phyloP scores from a whole-genome alignment of 768 basidiomycete genomes.

The Psilocybe tampanensis region DNA sequence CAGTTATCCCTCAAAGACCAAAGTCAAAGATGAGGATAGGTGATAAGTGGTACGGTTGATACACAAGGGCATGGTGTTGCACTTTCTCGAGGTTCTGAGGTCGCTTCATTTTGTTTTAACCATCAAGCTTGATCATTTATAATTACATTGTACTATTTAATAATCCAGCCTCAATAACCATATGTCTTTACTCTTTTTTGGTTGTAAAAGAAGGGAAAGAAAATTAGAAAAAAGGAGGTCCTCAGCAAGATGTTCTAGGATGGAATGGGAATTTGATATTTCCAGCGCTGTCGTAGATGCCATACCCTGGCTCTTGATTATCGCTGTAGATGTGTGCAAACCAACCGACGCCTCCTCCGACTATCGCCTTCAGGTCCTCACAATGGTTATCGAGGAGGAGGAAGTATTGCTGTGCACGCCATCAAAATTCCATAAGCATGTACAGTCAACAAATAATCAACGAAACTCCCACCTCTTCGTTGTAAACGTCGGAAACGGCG shows the following conservation, averaged over 20 bases:
- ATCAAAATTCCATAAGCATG: neutral
- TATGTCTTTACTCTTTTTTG: too few relatives aligned
- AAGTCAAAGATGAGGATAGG: slow-evolving; percentile 58
- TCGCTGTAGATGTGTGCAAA: slow-evolving; percentile 83
- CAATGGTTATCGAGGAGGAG: slow-evolving; percentile 66
- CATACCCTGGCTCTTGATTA: slow-evolving; percentile 67
- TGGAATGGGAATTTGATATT: slow-evolving; percentile 62
- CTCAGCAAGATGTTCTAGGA: slow-evolving; percentile 60
- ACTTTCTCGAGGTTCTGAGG: neutral
- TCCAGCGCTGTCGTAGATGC: slow-evolving; percentile 55
- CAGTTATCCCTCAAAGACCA: slow-evolving; percentile 76
- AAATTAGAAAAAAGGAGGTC: neutral
- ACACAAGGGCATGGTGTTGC: neutral
- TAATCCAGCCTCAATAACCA: too few relatives aligned
- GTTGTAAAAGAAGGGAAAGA: neutral
- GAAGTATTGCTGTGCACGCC: slow-evolving; percentile 56
- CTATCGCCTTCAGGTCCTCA: slow-evolving; percentile 57
- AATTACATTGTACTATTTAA: neutral
- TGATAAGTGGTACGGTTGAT: slow-evolving; percentile 73
- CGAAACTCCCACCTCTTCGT: slow-evolving; percentile 54
- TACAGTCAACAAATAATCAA: neutral
- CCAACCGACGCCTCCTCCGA: slow-evolving; percentile 77
- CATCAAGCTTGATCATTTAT: neutral
- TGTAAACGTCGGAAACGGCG: slow-evolving; percentile 63
- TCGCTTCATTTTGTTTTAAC: neutral